Conservation (phyloP, 148 eudicot genomes). For the Fagopyrum homotropicum region DNA sequence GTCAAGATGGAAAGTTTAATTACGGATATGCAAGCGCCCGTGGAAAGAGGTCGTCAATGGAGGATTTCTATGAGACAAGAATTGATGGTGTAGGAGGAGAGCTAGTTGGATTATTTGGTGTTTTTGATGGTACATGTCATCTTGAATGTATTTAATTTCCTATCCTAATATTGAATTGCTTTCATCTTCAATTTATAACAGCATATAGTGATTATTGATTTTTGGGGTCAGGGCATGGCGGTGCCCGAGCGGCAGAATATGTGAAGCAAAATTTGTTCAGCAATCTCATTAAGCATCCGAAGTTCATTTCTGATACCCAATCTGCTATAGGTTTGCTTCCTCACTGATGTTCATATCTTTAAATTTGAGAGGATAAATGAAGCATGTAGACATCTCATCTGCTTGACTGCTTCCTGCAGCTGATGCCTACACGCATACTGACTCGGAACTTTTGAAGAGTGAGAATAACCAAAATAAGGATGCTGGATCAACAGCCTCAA, state of each 20-base stretch:
- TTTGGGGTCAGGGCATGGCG: slow-evolving; percentile 65
- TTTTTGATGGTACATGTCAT: slow-evolving; percentile 66
- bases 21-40: slow-evolving; percentile 95
- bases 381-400: neutral
- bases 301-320: slow-evolving; percentile 93
- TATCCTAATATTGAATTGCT: slow-evolving; percentile 5
- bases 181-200: no score
- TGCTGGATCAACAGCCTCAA: slow-evolving; percentile 99
- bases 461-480: slow-evolving; percentile 80
- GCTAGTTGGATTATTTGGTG: slow-evolving; percentile 88
- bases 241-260: slow-evolving; percentile 97
- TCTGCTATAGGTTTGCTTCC: slow-evolving; percentile 70
- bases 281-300: slow-evolving; percentile 85
- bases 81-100: slow-evolving; percentile 91
- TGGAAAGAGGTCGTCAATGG: slow-evolving; percentile 97
- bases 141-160: neutral
- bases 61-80: slow-evolving; percentile 95
- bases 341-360: neutral
- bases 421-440: slow-evolving; percentile 88
- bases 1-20: slow-evolving; percentile 84
- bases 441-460: slow-evolving; percentile 81
- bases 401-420: slow-evolving; percentile 36
- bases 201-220: no score
- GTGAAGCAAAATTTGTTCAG: slow-evolving; percentile 89
- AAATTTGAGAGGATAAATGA: neutral